Conservation (phyloP, 1,139 yeast genomes). For the Sugiyamaella grinbergsii region DNA sequence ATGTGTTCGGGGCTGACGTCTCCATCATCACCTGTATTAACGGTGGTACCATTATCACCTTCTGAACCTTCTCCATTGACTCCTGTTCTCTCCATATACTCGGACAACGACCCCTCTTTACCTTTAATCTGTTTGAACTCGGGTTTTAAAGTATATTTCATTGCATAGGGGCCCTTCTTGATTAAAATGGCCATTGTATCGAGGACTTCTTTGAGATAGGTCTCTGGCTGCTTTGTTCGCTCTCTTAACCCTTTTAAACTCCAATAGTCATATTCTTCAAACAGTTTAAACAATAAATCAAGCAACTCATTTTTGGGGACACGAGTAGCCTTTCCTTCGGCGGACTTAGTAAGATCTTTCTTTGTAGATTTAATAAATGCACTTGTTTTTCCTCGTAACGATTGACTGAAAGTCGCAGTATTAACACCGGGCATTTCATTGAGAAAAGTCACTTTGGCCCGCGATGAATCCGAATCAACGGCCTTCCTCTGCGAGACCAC, state of each 20-base stretch:
- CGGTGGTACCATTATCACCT: not conserved
- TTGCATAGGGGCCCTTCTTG: slow-evolving; percentile 94
- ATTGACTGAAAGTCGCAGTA: slow-evolving; percentile 77
- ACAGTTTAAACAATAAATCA: slow-evolving; percentile 82
- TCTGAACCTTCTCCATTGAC: slow-evolving; percentile 2
- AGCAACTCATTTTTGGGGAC: slow-evolving; percentile 91
- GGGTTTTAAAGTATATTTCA: slow-evolving; percentile 84
- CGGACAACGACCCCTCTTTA: slow-evolving; percentile 42
- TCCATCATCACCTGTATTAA: slow-evolving; percentile 24
- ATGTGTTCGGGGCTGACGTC: slow-evolving; percentile 29
- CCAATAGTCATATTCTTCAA: slow-evolving; percentile 97
- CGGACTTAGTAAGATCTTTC: slow-evolving; percentile 46
- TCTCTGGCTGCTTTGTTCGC: slow-evolving; percentile 94
- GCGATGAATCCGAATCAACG: slow-evolving; percentile 46
- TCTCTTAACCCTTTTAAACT: slow-evolving; percentile 91
- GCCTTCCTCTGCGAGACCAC: slow-evolving; percentile 57
- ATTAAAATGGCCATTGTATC: slow-evolving; percentile 88
- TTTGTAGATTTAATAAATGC: slow-evolving; percentile 42
- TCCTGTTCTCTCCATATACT: slow-evolving; percentile 30
- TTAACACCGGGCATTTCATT: slow-evolving; percentile 86
- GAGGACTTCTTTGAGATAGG: slow-evolving; percentile 83
- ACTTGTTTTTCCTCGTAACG: slow-evolving; percentile 50
- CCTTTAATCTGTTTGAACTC: slow-evolving; percentile 67
- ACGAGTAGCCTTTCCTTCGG: slow-evolving; percentile 88
- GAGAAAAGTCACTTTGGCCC: slow-evolving; percentile 77